A percentile compares a stretch with the other conserved stretches of the same genome.
Evolutionary conservation across 129 eudicot genomes (phyloP).

Genomic region (Calendula officinalis): DNA sequence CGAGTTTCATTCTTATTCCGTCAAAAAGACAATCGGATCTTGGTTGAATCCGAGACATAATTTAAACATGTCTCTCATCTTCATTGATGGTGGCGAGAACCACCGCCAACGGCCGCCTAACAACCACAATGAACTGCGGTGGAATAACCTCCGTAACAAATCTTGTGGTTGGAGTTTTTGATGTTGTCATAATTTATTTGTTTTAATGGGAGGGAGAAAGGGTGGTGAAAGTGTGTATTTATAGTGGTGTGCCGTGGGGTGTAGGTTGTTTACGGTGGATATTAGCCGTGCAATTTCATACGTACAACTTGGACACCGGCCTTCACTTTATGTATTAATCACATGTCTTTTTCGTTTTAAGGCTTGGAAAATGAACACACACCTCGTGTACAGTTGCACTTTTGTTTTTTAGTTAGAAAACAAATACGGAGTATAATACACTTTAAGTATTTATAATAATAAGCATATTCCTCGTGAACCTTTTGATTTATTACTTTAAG

Average conservation of each 20-base stretch:
- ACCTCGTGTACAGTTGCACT: constrained; percentile 4
- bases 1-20: constrained; percentile 2
- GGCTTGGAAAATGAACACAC: constrained; percentile 28
- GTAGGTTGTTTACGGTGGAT: constrained; percentile 29
- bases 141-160: constrained; percentile 74
- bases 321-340: constrained; percentile 42
- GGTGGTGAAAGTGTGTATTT: constrained; percentile 22
- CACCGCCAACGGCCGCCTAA: constrained; percentile 41
- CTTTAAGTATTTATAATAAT: too few relatives aligned
- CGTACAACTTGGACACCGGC: constrained; percentile 26
- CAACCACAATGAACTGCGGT: constrained; percentile 41
- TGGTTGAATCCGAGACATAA: background rate
- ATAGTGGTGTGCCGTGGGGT: constrained; percentile 39
- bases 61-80: constrained; percentile 38
- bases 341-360: constrained; percentile 24
- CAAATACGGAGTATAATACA: background rate
- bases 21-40: background rate
- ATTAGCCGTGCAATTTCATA: constrained; percentile 11
- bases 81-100: constrained; percentile 64
- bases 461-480: background rate
- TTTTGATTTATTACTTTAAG: too few relatives aligned
- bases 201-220: background rate
- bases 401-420: constrained; percentile 8
- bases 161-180: constrained; percentile 40
- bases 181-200: constrained; percentile 27